A percentile compares a stretch with the other conserved stretches of the same genome.
These are phyloP conservation scores for Lentinula edodes DNA, from an alignment of 768 basidiomycete species.

Conservation along the genomic window DNA sequence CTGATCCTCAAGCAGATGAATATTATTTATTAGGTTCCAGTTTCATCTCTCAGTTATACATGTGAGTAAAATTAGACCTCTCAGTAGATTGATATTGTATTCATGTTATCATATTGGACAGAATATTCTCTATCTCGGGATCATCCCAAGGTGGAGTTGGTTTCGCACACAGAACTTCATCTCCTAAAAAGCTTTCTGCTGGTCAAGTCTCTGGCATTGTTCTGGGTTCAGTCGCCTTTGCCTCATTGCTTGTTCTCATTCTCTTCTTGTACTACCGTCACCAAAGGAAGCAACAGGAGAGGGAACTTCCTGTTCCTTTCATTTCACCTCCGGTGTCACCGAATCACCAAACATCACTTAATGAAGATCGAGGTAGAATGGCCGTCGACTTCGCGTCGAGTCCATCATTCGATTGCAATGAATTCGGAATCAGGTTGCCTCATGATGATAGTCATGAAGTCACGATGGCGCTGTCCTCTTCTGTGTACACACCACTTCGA, in stretches of 20 bases:
- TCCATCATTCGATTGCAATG: not conserved
- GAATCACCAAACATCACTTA: not conserved
- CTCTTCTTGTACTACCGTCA: not conserved
- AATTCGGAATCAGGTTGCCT: not conserved
- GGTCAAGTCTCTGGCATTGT: conserved; percentile 1
- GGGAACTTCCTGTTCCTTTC: not conserved
- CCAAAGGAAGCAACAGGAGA: not conserved
- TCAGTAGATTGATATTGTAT: not conserved
- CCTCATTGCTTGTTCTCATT: not conserved
- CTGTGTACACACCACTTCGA: not conserved
- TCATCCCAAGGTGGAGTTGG: not conserved
- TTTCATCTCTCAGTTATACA: not conserved
- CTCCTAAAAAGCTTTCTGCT: not conserved
- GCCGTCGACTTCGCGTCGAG: no score
- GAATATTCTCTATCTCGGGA: not conserved
- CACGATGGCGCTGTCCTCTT: not conserved
- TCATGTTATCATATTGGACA: not conserved
- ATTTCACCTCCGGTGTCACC: not conserved
- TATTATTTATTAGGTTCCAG: conserved; percentile 4
- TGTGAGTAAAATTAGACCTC: not conserved
- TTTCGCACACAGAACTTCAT: not conserved
- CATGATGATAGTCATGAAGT: not conserved
- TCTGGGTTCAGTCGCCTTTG: not conserved
- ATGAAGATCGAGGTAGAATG: not conserved
- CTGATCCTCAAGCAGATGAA: not conserved